These are phyloP conservation scores for Ceratocystis lukuohia DNA, from an alignment of 2,329 filamentous ascomycete genomes.

Conservation along the genomic window DNA sequence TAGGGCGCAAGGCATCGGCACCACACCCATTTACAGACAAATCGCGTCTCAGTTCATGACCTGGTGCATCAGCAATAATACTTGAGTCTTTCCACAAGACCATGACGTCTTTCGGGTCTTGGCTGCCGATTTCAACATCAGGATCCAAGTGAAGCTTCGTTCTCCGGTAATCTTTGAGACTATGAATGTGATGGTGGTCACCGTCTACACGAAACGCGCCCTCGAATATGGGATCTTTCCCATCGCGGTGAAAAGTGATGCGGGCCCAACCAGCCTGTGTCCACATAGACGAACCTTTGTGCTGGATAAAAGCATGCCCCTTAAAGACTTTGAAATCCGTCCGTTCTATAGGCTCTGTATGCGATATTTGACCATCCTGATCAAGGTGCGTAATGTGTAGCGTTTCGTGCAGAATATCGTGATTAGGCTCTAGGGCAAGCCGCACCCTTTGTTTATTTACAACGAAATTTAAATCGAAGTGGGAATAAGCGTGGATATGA, in stretches of 20 bases:
- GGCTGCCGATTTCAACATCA: conserved; percentile 35
- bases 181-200: conserved; percentile 77
- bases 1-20: conserved; percentile 68
- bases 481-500: conserved; percentile 63
- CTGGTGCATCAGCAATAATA: conserved; percentile 38
- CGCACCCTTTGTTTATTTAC: conserved; percentile 62
- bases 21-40: conserved; percentile 40
- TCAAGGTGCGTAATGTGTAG: conserved; percentile 61
- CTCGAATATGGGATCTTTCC: conserved; percentile 68
- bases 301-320: conserved; percentile 60
- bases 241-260: conserved; percentile 65
- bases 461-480: conserved; percentile 74
- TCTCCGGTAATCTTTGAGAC: conserved; percentile 56
- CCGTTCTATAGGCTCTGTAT: conserved; percentile 57
- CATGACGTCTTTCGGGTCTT: conserved; percentile 58
- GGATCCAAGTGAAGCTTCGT: conserved; percentile 64
- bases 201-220: conserved; percentile 72
- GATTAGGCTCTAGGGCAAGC: conserved; percentile 73
- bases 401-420: conserved; percentile 70
- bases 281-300: conserved; percentile 51
- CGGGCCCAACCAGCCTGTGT: conserved; percentile 76
- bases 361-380: conserved; percentile 53
- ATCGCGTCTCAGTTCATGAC: conserved; percentile 49
- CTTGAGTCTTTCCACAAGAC: conserved; percentile 87
- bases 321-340: conserved; percentile 70